These are phyloP conservation scores for Cordyceps farinosa DNA, from an alignment of 2,329 filamentous ascomycete species.

Conservation along the genomic window DNA sequence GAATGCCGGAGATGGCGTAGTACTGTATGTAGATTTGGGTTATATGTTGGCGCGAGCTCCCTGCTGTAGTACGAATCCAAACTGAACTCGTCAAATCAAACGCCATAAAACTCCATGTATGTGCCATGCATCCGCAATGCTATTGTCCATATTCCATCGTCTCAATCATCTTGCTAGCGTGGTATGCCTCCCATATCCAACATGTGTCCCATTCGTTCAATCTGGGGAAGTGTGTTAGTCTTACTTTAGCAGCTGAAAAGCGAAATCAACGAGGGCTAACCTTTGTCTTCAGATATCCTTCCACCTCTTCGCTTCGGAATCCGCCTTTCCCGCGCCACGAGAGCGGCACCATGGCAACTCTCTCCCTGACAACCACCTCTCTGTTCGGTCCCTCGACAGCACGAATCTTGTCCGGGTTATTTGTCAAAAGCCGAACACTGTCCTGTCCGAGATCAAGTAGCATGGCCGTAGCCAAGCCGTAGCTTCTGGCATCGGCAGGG, in stretches of 20 bases:
- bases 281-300: slow-evolving; percentile 94
- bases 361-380: slow-evolving; percentile 81
- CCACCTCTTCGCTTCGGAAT: slow-evolving; percentile 82
- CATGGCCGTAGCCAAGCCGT: slow-evolving; percentile 95
- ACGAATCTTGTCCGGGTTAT: slow-evolving; percentile 95
- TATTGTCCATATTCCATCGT: slow-evolving; percentile 8
- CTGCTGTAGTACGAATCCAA: slow-evolving; percentile 3
- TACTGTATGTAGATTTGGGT: neutral
- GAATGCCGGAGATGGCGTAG: neutral
- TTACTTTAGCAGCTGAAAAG: neutral
- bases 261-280: slow-evolving; percentile 39
- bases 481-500: slow-evolving; percentile 90
- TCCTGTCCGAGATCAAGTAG: slow-evolving; percentile 76
- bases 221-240: slow-evolving; percentile 46
- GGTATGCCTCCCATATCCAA: slow-evolving; percentile 48
- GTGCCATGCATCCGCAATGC: slow-evolving; percentile 17
- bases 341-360: slow-evolving; percentile 92
- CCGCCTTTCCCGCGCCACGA: slow-evolving; percentile 87
- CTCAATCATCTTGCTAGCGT: neutral
- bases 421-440: slow-evolving; percentile 81
- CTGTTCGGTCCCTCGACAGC: slow-evolving; percentile 89
- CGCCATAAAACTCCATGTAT: slow-evolving; percentile 17
- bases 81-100: neutral
- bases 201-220: slow-evolving; percentile 86
- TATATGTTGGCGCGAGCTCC: slow-evolving; percentile 2